These are phyloP conservation scores for Eucalyptus pumila DNA, from an alignment of 345 rosid species.

Conservation along the genomic window DNA sequence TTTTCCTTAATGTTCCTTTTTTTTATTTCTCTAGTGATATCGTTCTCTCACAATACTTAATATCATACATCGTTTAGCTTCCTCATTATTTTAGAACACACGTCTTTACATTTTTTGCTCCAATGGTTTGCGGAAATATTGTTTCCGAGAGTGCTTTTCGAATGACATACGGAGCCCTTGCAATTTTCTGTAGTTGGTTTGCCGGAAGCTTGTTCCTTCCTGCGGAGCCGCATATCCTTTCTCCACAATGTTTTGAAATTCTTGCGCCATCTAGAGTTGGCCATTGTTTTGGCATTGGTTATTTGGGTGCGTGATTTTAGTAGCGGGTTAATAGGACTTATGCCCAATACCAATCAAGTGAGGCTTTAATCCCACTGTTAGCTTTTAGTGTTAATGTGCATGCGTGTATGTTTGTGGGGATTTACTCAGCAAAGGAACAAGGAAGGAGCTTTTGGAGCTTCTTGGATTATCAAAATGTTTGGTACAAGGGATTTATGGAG, in stretches of 20 bases:
- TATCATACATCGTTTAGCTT: background rate
- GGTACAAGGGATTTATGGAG: background rate
- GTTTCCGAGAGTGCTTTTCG: background rate
- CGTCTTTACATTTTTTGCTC: background rate
- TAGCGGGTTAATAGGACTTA: background rate
- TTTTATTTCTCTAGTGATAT: too few species aligned
- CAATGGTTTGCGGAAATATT: background rate
- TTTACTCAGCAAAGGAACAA: background rate
- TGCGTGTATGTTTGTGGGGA: background rate
- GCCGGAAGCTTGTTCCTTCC: background rate
- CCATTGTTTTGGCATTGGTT: background rate
- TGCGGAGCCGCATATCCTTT: background rate
- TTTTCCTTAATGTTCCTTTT: background rate
- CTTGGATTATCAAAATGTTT: background rate
- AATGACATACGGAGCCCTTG: constrained; percentile 23
- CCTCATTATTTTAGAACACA: background rate
- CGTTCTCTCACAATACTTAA: background rate
- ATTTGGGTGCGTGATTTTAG: background rate
- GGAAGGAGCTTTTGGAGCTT: background rate
- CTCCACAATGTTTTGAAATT: background rate
- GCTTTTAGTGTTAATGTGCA: background rate
- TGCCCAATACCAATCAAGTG: background rate
- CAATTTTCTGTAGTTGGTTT: background rate
- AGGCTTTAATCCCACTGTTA: background rate
- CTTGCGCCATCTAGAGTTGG: background rate